Evolutionary conservation across 306 rosid genomes (phyloP), one percentile per base, ranked within the genome.

Genomic region (Ziziphus jujuba): DNA sequence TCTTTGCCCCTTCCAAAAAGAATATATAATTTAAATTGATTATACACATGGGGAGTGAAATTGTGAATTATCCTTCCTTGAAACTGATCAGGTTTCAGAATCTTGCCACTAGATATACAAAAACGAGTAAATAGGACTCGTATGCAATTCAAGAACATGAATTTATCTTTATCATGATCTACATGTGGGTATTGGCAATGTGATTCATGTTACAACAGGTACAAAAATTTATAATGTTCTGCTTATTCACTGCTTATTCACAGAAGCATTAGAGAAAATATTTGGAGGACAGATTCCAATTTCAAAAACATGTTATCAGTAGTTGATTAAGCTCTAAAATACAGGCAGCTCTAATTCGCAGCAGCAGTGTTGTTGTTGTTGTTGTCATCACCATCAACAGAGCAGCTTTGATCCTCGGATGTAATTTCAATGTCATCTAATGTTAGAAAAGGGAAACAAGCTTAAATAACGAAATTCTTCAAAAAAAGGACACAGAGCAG

Each of bases 171-270:
- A 52, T 14, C 21, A 23, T 40, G 17, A 44, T 35, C 31, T 55
- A 54, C 40, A 14, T 17, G 38, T 48, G 63, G 45, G 15, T 40
- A 40, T 12, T 64, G 14, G 45, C 48, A 52, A 21, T 35, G 78
- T 54, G 60, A 72, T 57, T 75, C 76, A 68, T 58, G 76, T 58
- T 72, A 80, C 75, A 80, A 61, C 61, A 50, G 28, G 62, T 52
- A 71, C 81, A 80, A 68, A 82, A 78, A 45, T 54, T 49, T 55
- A 69, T 36, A 67, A 43, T 61, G 50, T 58, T 75, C 53, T 20
- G 63, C 77, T 82, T 82, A 75, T 74, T 82, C 28, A 61, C n/a
- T 67, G 58, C n/a, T n/a, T n/a, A n/a, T n/a, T n/a, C n/a, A n/a
- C n/a, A n/a, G 69, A 76, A 69, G 75, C 61, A 77, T 71, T 72